Base-by-base conservation (phyloP, 192 early-diverging fungal genomes). In the Linnemannia schmuckeri region DNA sequence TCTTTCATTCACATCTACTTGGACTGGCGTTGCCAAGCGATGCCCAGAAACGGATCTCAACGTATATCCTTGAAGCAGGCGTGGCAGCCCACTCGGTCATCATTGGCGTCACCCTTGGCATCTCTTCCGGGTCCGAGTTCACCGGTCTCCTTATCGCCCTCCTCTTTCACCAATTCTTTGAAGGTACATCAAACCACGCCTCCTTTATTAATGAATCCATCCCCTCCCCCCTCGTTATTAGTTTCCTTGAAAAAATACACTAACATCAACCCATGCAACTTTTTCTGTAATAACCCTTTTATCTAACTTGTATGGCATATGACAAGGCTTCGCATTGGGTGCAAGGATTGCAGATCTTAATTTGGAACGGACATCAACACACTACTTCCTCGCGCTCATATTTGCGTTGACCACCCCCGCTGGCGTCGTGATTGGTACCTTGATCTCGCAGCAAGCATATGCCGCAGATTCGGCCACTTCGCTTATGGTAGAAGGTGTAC, bases 381-480 rank as follows among this genome's bases (percentile, higher is more conserved):
- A 91, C n/a, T 69, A 91, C 37, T n/a, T 91, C 35, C 91, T 94
- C 57, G 93, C 91, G 1, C 30, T 91, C 17, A 47, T 95, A 22
- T 95, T 95, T 88, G 88, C 93, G 0, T 52, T 94, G 24, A 95
- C 94, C 6, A 97, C 96, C 17, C 97, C 97, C 15, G 22, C 95
- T 24, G 97, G 97, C 42, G 88, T 93, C 41, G 90, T 82, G 0
- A 89, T 97, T 74, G 96, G 97, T n/a, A 95, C 96, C 71, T 91
- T 76, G 18, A 90, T 97, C 63, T 88, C 90, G 5, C 81, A 88
- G 49, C 49, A 52, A 15, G 77, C 93, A 2, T 94, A 93, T 87
- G 90, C 92, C 30, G 87, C 91, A 1, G 87, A 90, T n/a, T 92
- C 92, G 6, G 74, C 78, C 0, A 40, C 88, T 0, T 79, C 94